phyloP scores from a whole-genome alignment of 2,329 filamentous ascomycete species.

The Colletotrichum phormii region DNA sequence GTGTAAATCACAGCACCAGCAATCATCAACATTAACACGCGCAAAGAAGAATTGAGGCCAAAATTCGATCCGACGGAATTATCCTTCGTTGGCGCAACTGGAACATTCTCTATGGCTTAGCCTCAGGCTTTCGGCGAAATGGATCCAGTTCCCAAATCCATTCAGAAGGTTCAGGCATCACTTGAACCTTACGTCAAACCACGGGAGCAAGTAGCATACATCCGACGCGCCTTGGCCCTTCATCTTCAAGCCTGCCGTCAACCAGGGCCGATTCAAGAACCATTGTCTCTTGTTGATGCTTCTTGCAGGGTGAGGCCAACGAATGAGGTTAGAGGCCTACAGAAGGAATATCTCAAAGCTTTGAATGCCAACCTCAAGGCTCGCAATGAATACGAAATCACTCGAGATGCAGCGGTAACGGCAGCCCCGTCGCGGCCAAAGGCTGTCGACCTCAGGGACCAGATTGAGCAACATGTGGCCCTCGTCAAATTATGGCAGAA shows the following conservation, averaged over 20 bases:
- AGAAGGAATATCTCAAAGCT: constrained; percentile 67
- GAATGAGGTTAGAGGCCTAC: constrained; percentile 57
- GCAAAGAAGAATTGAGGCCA: background rate
- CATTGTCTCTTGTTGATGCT: constrained; percentile 61
- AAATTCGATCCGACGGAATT: background rate
- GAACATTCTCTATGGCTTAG: background rate
- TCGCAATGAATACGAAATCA: constrained; percentile 57
- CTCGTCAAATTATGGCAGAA: constrained; percentile 64
- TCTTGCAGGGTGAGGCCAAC: constrained; percentile 49
- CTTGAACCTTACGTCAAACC: constrained; percentile 67
- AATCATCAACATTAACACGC: constrained; percentile 11
- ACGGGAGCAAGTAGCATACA: constrained; percentile 67
- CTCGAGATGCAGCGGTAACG: constrained; percentile 39
- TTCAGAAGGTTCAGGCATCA: constrained; percentile 53
- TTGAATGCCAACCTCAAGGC: constrained; percentile 64
- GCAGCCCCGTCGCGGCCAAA: constrained; percentile 33
- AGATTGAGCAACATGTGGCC: constrained; percentile 63
- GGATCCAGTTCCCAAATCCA: constrained; percentile 47
- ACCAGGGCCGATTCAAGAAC: constrained; percentile 54
- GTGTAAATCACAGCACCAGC: background rate
- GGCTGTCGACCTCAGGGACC: constrained; percentile 30
- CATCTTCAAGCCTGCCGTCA: constrained; percentile 63
- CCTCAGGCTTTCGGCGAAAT: constrained; percentile 22
- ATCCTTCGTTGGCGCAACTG: background rate
- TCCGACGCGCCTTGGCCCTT: constrained; percentile 65